These are phyloP conservation scores for Podochytrium sp. DNA, from an alignment of 192 early-diverging fungal species.

Conservation along the genomic window DNA sequence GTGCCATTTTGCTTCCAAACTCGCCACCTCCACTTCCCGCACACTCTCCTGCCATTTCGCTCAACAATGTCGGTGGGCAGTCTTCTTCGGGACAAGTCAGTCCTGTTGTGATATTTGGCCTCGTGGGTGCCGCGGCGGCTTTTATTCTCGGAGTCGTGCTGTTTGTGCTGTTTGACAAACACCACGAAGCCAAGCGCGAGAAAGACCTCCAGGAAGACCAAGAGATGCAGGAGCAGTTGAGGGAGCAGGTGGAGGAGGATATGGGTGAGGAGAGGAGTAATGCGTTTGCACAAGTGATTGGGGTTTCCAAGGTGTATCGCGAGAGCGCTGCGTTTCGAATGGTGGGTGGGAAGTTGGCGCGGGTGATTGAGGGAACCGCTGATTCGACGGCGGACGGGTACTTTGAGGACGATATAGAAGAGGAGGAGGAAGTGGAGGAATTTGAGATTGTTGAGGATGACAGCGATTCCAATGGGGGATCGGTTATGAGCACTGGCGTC, in stretches of 20 bases:
- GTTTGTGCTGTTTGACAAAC: not conserved
- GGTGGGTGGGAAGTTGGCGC: not conserved
- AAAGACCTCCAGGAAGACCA: not conserved
- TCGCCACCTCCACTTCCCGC: slow-evolving; percentile 6
- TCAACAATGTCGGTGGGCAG: too few relatives aligned
- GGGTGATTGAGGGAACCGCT: not conserved
- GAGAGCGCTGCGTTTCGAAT: too few relatives aligned
- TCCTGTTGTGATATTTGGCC: slow-evolving; percentile 1
- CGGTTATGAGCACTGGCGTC: too few relatives aligned
- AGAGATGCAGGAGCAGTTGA: not conserved
- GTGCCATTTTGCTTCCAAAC: not conserved
- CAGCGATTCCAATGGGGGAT: too few relatives aligned
- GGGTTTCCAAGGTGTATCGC: not conserved
- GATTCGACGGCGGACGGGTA: too few relatives aligned
- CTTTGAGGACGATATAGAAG: too few relatives aligned
- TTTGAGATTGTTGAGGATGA: too few relatives aligned
- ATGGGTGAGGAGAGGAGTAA: not conserved
- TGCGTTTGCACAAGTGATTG: not conserved
- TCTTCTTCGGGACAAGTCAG: not conserved
- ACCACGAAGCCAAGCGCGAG: not conserved
- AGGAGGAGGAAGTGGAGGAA: too few relatives aligned
- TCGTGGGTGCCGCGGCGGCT: slow-evolving; percentile 3
- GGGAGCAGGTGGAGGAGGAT: not conserved
- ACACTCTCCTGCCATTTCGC: not conserved
- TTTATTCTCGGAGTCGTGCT: not conserved